These are phyloP conservation scores for Acarospora socialis DNA, from an alignment of 2,329 filamentous ascomycete genomes.

Conservation along the genomic window DNA sequence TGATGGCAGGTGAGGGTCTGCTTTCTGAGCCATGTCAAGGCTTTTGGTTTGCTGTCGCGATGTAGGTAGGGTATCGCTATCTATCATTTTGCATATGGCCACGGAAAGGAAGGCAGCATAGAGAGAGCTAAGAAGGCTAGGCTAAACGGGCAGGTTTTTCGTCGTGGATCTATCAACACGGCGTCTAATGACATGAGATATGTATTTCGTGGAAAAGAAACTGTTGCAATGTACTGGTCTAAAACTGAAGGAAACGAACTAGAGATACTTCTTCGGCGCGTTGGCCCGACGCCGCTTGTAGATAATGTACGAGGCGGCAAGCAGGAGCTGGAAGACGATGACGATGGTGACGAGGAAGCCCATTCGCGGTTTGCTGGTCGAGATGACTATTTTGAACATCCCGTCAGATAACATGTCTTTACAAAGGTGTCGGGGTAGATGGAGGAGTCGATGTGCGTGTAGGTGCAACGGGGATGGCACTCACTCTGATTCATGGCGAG, in stretches of 20 bases:
- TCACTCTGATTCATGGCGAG: constrained; percentile 35
- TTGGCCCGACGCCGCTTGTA: constrained; percentile 68
- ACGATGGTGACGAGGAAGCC: constrained; percentile 54
- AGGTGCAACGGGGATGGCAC: constrained; percentile 15
- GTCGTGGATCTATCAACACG: too few relatives aligned
- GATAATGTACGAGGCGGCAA: constrained; percentile 53
- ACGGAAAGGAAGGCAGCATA: too few relatives aligned
- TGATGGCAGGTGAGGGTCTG: too few relatives aligned
- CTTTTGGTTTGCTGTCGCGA: too few relatives aligned
- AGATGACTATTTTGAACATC: constrained; percentile 29
- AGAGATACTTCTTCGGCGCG: constrained; percentile 87
- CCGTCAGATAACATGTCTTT: constrained; percentile 2
- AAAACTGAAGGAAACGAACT: constrained; percentile 16
- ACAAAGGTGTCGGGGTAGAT: too few relatives aligned
- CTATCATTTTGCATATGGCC: too few relatives aligned
- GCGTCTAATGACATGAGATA: too few relatives aligned
- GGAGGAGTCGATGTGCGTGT: background rate
- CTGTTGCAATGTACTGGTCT: constrained; percentile 5
- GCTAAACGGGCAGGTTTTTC: too few relatives aligned
- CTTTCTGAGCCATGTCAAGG: too few relatives aligned
- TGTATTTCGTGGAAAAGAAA: too few relatives aligned
- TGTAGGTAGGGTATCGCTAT: too few relatives aligned
- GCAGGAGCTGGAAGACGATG: constrained; percentile 57
- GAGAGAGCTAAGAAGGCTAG: too few relatives aligned
- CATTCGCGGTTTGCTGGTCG: constrained; percentile 41